Percentiles rank a stretch among this genome's conserved stretches.
phyloP scores from a whole-genome alignment of 306 rosid genomes.

The Sicyos baderoa region DNA sequence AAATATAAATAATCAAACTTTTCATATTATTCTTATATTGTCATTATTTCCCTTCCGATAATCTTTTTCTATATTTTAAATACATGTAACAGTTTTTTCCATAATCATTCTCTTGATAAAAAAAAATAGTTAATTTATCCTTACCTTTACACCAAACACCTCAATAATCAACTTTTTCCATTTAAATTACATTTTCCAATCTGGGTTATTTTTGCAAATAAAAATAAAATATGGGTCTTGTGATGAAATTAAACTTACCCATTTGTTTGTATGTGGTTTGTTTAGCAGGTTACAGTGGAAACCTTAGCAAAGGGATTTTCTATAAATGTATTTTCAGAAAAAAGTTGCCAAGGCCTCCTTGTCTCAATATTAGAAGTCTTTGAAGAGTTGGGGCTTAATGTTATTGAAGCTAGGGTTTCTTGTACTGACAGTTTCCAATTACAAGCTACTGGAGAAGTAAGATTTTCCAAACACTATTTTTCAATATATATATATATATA shows the following conservation, averaged over 20 bases:
- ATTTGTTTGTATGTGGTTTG: slow-evolving; percentile 24
- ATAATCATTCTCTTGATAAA: too few relatives aligned
- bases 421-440: slow-evolving; percentile 71
- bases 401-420: slow-evolving; percentile 98
- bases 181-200: background rate
- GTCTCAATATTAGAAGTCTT: slow-evolving; percentile 74
- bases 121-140: too few relatives aligned
- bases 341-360: slow-evolving; percentile 72
- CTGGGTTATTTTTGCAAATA: background rate
- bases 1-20: too few relatives aligned
- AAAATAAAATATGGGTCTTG: too few relatives aligned
- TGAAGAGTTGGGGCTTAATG: slow-evolving; percentile 76
- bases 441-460: slow-evolving; percentile 90
- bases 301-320: slow-evolving; percentile 75
- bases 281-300: slow-evolving; percentile 73
- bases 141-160: too few relatives aligned
- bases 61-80: too few relatives aligned
- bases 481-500: background rate
- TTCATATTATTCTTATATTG: too few relatives aligned
- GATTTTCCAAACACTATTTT: slow-evolving; percentile 5
- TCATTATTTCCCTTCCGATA: too few relatives aligned
- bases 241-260: too few relatives aligned
- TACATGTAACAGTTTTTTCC: too few relatives aligned
- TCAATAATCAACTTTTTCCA: background rate
- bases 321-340: slow-evolving; percentile 55